A percentile compares a stretch with the other conserved stretches of the same genome.
Conservation (phyloP, 305 asterid genomes). For the Solanum hybrid region DNA sequence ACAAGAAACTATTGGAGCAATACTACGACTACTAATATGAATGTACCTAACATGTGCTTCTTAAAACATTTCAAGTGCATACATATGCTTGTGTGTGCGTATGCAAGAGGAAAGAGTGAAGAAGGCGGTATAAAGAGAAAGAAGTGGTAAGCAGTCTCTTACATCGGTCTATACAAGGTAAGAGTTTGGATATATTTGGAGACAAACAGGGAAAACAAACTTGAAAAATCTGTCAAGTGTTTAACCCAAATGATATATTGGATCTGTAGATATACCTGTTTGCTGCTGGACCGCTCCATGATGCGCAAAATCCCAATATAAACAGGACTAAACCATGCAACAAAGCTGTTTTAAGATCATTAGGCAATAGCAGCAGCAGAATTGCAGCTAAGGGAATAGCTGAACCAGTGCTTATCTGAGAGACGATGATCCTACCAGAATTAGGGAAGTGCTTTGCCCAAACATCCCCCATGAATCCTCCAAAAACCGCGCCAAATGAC, state of each 20-base stretch:
- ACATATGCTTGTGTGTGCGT: background rate
- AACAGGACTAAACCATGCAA: slow-evolving; percentile 53
- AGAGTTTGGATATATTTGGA: background rate
- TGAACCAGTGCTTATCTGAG: slow-evolving; percentile 76
- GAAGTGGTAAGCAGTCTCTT: background rate
- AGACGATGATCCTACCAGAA: slow-evolving; percentile 53
- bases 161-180: background rate
- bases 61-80: background rate
- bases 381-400: slow-evolving; percentile 73
- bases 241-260: background rate
- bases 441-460: slow-evolving; percentile 52
- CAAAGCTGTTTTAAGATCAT: slow-evolving; percentile 36
- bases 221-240: background rate
- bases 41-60: background rate
- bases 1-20: background rate
- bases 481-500: slow-evolving; percentile 58
- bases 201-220: background rate
- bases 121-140: background rate
- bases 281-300: background rate
- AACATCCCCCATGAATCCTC: slow-evolving; percentile 71
- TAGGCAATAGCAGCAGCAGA: slow-evolving; percentile 54
- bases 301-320: background rate
- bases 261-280: background rate
- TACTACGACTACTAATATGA: background rate
- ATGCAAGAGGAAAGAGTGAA: background rate